phyloP scores from a whole-genome alignment of 441 rosid species.

The Aquilaria agallochum region DNA sequence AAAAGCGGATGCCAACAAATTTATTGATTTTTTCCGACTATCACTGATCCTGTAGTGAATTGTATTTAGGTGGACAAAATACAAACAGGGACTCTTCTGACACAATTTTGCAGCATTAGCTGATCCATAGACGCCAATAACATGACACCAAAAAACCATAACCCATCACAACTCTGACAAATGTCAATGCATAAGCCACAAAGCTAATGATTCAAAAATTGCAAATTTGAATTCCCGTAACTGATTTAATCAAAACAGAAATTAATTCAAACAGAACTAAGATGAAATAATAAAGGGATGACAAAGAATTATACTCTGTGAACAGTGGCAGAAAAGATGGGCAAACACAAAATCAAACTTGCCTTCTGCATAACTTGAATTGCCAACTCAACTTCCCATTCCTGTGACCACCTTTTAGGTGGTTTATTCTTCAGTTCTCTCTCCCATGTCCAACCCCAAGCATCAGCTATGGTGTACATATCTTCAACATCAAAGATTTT shows the following conservation, averaged over 20 bases:
- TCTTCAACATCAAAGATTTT: conserved; percentile 74
- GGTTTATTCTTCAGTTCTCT: conserved; percentile 63
- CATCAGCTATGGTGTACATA: conserved; percentile 97
- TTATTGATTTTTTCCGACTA: no score
- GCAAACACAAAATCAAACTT: conserved; percentile 20
- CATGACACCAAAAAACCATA: background rate
- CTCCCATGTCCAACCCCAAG: conserved; percentile 99
- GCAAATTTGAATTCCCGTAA: background rate
- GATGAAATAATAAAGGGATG: conserved; percentile 1
- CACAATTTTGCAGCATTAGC: background rate
- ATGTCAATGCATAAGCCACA: background rate
- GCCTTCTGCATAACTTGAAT: conserved; percentile 75
- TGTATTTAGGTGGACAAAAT: background rate
- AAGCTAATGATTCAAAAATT: conserved; percentile 1
- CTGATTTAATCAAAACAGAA: no score
- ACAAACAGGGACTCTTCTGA: background rate
- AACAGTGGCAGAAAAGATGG: background rate
- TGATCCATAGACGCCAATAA: conserved; percentile 1
- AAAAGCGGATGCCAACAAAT: conserved; percentile 1
- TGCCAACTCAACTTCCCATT: conserved; percentile 95
- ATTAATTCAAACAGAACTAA: background rate
- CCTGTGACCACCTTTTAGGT: conserved; percentile 92
- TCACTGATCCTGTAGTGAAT: background rate
- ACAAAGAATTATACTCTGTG: background rate
- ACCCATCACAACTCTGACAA: no score